Base-by-base conservation (phyloP, 2,329 filamentous ascomycete genomes). In the Fusarium sp. region DNA sequence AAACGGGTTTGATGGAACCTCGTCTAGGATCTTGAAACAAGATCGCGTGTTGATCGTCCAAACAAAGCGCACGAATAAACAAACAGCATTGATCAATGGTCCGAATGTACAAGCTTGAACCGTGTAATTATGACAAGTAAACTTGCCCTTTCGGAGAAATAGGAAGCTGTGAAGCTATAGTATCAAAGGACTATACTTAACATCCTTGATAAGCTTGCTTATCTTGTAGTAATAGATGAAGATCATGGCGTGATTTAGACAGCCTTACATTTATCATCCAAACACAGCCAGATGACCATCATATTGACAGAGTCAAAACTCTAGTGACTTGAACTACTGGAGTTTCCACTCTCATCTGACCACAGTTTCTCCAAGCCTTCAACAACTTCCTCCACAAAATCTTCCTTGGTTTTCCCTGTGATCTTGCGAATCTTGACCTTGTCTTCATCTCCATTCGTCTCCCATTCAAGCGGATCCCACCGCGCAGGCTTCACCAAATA, bases 1-100 rank as follows among this genome's bases (percentile, higher is more conserved):
- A 51, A 53, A 51, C 46, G 39, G 30, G 34, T 54, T 34, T 5
- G 44, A 54, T 65, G 62, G 18, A 65, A 65, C 62, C 21, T 28
- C 39, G 41, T 19, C 56, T 18, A 23, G 65, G 57, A 51, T 62
- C 21, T 57, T 62, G 61, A 66, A 62, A 69, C 50, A 42, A 19
- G 19, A 55, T 42, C 18, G 10, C 23, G 50, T 39, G 30, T 58
- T 59, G 57, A 62, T 62, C 51, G 11, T 18, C 18, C 18, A 49
- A 58, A 57, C 41, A 42, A 63, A 53, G 39, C 31, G 7, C 19
- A 23, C 26, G 58, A 53, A 56, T 43, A 37, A 44, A 54, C 45
- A 52, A 54, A 69, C 48, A 13, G 65, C 66, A 53, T 67, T 57
- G 54, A 69, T 53, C 11, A 21, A 26, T 46, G 12, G 19, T 19